These are phyloP conservation scores for Pestalotiopsis sp. DNA, from an alignment of 2,329 filamentous ascomycete species.

Conservation along the genomic window DNA sequence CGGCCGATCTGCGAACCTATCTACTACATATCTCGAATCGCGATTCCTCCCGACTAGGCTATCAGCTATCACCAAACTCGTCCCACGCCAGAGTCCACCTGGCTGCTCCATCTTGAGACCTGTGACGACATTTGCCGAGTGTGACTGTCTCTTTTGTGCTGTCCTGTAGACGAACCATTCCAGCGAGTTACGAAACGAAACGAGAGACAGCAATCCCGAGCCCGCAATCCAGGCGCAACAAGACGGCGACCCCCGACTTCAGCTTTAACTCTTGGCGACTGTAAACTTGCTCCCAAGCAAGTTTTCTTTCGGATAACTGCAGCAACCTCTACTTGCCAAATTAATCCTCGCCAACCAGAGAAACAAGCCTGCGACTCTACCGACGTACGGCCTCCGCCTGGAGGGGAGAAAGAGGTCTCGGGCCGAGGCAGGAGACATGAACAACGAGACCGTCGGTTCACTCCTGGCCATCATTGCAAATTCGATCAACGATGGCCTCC, in stretches of 20 bases:
- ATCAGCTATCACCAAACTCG: background rate
- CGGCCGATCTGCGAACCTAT: no score
- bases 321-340: background rate
- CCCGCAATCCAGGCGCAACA: background rate
- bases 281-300: background rate
- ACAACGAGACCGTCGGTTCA: slow-evolving; percentile 57
- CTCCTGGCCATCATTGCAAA: slow-evolving; percentile 61
- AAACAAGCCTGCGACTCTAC: background rate
- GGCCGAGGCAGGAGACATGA: slow-evolving; percentile 30
- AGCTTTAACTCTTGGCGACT: background rate
- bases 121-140: background rate
- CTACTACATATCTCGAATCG: no score
- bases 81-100: background rate
- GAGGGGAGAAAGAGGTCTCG: background rate
- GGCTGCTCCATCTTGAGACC: background rate
- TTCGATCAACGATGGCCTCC: slow-evolving; percentile 53
- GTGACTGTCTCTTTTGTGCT: background rate
- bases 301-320: background rate
- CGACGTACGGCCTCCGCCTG: background rate
- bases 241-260: background rate
- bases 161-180: background rate
- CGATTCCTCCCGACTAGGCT: background rate
- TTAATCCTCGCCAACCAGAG: background rate
- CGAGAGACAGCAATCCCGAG: background rate
- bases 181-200: background rate